Evolutionary conservation across 805 yeast genomes (phyloP).

Genomic region (Pichia gijzeniarum): DNA sequence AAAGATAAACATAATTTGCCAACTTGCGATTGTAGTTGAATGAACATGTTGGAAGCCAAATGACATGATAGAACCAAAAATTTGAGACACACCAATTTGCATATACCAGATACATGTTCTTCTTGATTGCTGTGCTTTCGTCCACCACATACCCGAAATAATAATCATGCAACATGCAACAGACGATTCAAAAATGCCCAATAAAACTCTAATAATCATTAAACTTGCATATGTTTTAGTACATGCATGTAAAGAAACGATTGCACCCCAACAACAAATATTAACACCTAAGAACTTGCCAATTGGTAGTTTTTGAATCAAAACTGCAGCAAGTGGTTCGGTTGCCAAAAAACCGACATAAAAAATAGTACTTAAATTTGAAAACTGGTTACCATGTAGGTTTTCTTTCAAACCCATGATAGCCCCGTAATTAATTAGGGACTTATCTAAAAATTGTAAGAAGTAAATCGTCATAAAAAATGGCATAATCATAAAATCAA

Average conservation of each 20-base stretch:
- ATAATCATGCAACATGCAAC: slow-evolving; percentile 14
- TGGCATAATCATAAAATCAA: slow-evolving; percentile 10
- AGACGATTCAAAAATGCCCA: slow-evolving; percentile 35
- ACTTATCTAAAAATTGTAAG: slow-evolving; percentile 36
- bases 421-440: slow-evolving; percentile 54
- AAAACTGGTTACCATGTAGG: slow-evolving; percentile 12
- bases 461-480: slow-evolving; percentile 9
- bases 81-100: slow-evolving; percentile 19
- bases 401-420: slow-evolving; percentile 40
- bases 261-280: slow-evolving; percentile 29
- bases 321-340: slow-evolving; percentile 37
- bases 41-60: slow-evolving; percentile 24
- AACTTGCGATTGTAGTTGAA: slow-evolving; percentile 16
- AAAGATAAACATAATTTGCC: slow-evolving; percentile 28
- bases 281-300: slow-evolving; percentile 27
- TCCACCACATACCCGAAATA: slow-evolving; percentile 21
- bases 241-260: slow-evolving; percentile 36
- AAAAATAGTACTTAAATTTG: slow-evolving; percentile 33
- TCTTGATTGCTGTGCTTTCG: slow-evolving; percentile 21
- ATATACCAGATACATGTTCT: slow-evolving; percentile 21
- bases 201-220: slow-evolving; percentile 36
- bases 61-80: slow-evolving; percentile 24
- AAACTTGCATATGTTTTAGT: slow-evolving; percentile 41
- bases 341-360: slow-evolving; percentile 42
- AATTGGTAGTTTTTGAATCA: slow-evolving; percentile 33